Conservation (phyloP, 352 stramenopile genomes). For the Pythium monospermum region DNA sequence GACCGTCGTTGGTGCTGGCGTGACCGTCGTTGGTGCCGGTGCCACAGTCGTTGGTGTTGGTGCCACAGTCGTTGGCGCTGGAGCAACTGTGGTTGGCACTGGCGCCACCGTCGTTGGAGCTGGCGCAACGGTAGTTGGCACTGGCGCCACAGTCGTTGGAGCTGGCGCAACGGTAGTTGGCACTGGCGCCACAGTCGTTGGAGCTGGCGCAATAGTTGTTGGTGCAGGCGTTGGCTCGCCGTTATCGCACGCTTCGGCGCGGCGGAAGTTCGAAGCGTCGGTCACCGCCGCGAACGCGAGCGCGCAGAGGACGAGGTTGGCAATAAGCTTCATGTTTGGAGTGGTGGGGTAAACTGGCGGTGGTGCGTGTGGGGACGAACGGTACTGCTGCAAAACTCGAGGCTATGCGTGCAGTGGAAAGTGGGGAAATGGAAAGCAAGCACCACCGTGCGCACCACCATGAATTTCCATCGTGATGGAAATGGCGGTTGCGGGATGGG, state of each 20-base stretch:
- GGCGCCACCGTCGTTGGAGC: neutral
- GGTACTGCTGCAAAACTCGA: neutral
- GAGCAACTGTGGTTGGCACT: neutral
- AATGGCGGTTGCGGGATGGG: no score
- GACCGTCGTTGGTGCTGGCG: conserved; percentile 2
- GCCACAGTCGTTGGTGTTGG: neutral
- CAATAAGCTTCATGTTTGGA: conserved; percentile 17
- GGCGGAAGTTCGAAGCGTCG: neutral
- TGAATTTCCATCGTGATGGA: no score
- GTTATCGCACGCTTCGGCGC: neutral
- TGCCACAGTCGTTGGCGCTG: neutral
- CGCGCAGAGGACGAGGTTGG: conserved; percentile 20
- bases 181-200: conserved; percentile 6
- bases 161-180: neutral
- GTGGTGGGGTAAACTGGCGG: neutral
- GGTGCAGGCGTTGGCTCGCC: neutral
- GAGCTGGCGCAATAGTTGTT: conserved; percentile 5
- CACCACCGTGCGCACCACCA: neutral
- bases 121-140: neutral
- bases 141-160: conserved; percentile 7
- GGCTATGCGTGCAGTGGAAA: conserved; percentile 6
- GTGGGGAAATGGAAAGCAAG: conserved; percentile 1
- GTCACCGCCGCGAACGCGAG: conserved; percentile 16
- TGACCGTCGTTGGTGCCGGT: neutral
- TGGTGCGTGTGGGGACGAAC: no score